These are phyloP conservation scores for Entophlyctis luteolus DNA, from an alignment of 192 early-diverging fungal genomes.

Conservation along the genomic window DNA sequence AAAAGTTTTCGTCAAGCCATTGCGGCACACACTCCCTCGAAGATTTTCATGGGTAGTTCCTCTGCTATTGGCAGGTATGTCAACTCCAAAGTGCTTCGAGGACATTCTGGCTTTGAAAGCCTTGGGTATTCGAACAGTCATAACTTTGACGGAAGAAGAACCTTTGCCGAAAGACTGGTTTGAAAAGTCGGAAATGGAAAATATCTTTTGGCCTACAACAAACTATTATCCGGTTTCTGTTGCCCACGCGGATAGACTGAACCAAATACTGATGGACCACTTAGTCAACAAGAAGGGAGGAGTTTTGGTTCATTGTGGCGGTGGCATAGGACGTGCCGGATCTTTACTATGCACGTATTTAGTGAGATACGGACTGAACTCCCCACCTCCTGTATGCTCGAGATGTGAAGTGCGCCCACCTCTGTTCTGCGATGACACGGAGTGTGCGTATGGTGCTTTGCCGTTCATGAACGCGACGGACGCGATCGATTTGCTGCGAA, in stretches of 20 bases:
- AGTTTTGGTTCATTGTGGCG: constrained; percentile 44
- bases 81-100: constrained; percentile 29
- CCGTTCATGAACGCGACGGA: constrained; percentile 31
- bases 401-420: constrained; percentile 19
- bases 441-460: constrained; percentile 26
- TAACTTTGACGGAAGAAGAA: constrained; percentile 45
- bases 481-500: constrained; percentile 34
- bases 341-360: constrained; percentile 37
- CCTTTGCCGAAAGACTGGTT: constrained; percentile 43
- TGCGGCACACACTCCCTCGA: constrained; percentile 33
- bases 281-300: constrained; percentile 20
- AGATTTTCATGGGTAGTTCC: constrained; percentile 46
- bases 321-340: constrained; percentile 44
- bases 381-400: constrained; percentile 15
- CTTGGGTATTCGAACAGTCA: constrained; percentile 29
- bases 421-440: constrained; percentile 2
- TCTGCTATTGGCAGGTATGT: constrained; percentile 38
- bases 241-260: constrained; percentile 39
- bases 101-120: constrained; percentile 32
- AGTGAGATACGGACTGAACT: constrained; percentile 5
- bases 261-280: constrained; percentile 19
- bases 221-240: constrained; percentile 41
- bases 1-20: not conserved
- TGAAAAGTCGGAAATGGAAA: constrained; percentile 2
- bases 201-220: constrained; percentile 38